These are phyloP conservation scores for Rhinocladiella mackenziei DNA, from an alignment of 2,329 filamentous ascomycete genomes.

Conservation along the genomic window DNA sequence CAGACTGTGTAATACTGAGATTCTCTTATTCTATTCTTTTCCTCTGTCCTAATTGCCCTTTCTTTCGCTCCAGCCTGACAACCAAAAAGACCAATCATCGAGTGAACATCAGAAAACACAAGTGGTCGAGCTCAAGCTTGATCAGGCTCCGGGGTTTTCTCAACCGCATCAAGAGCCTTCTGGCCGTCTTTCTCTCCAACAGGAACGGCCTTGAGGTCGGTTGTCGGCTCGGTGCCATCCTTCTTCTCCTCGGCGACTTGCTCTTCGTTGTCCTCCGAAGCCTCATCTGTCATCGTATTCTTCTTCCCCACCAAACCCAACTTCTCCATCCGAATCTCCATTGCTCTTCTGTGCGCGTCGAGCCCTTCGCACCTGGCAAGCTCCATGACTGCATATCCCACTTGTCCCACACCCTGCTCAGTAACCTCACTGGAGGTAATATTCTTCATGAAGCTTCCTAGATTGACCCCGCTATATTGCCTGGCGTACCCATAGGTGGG, in stretches of 20 bases:
- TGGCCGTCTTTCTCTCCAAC: not conserved
- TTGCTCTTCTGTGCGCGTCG: slow-evolving; percentile 80
- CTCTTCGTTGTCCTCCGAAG: not conserved
- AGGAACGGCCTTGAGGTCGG: not conserved
- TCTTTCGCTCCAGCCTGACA: too few relatives aligned
- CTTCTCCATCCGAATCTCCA: slow-evolving; percentile 58
- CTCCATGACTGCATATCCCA: slow-evolving; percentile 88
- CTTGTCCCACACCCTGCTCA: slow-evolving; percentile 75
- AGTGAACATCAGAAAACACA: too few relatives aligned
- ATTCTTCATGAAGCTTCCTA: slow-evolving; percentile 94
- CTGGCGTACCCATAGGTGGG: slow-evolving; percentile 97
- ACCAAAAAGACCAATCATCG: too few relatives aligned
- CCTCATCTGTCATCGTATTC: not conserved
- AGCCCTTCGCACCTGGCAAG: slow-evolving; percentile 90
- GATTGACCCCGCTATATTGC: slow-evolving; percentile 96
- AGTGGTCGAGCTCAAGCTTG: too few relatives aligned
- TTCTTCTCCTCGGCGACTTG: not conserved
- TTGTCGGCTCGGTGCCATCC: not conserved
- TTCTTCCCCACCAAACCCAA: slow-evolving; percentile 21
- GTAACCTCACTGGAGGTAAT: slow-evolving; percentile 93
- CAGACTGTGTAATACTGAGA: too few relatives aligned
- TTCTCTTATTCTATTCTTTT: too few relatives aligned
- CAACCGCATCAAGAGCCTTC: not conserved
- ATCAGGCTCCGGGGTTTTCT: not conserved
- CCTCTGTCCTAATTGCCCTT: too few relatives aligned